These are phyloP conservation scores for Mitragyna speciosa DNA, from an alignment of 257 asterid species.

Conservation along the genomic window DNA sequence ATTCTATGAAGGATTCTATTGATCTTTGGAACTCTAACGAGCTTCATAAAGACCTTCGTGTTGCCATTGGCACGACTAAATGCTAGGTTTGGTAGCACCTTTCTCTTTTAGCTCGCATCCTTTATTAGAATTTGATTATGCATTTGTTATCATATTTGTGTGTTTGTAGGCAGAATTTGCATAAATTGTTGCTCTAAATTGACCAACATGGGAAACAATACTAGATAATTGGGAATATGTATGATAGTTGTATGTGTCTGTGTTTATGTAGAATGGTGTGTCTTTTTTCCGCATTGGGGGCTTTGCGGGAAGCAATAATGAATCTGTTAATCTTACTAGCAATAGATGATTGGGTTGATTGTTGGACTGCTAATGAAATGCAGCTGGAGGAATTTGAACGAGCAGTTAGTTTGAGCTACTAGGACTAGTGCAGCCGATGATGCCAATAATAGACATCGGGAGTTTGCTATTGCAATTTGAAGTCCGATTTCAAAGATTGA, in stretches of 20 bases:
- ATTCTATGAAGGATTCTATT: constrained; percentile 55
- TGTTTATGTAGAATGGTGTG: neutral
- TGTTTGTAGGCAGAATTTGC: neutral
- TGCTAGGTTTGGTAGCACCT: constrained; percentile 66
- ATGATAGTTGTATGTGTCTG: neutral
- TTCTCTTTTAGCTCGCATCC: neutral
- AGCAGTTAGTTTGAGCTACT: constrained; percentile 74
- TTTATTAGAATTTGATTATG: neutral
- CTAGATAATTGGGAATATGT: neutral
- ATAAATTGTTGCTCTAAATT: neutral
- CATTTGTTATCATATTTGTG: neutral
- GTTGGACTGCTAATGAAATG: constrained; percentile 28
- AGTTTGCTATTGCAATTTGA: constrained; percentile 62
- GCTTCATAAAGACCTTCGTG: constrained; percentile 71
- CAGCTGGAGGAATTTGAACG: constrained; percentile 92
- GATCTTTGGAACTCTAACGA: constrained; percentile 70
- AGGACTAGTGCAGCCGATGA: constrained; percentile 46
- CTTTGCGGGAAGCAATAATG: neutral
- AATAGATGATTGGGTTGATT: constrained; percentile 15
- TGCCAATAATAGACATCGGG: constrained; percentile 70
- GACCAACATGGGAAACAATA: neutral
- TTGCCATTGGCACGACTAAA: constrained; percentile 83
- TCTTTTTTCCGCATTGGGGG: neutral
- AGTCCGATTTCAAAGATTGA: constrained; percentile 66
- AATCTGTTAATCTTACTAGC: no score